These are phyloP conservation scores for Cutaneotrichosporon sp. DNA, from an alignment of 1,284 basidiomycete species.

Conservation along the genomic window DNA sequence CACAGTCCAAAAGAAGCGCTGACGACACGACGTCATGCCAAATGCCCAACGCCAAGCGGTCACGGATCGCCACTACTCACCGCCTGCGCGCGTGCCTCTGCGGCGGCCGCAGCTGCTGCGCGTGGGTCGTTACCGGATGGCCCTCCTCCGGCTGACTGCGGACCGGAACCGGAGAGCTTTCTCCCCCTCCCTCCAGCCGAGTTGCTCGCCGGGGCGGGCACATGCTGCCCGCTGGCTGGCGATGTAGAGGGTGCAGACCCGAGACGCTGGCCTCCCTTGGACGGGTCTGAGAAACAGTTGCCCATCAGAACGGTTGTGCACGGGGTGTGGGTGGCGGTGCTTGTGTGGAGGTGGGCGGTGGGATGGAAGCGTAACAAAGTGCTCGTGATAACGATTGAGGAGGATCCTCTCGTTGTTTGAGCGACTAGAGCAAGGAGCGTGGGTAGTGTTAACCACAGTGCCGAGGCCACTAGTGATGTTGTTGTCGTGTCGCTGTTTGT, in stretches of 20 bases:
- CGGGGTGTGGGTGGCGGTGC: neutral
- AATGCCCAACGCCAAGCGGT: neutral
- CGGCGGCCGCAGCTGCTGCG: constrained; percentile 44
- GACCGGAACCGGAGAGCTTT: constrained; percentile 19
- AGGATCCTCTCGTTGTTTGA: neutral
- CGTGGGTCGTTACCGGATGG: constrained; percentile 33
- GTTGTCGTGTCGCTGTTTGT: neutral
- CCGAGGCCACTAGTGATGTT: neutral
- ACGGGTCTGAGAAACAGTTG: constrained; percentile 53
- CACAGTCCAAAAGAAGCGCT: neutral
- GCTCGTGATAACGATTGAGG: neutral
- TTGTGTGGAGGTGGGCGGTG: neutral
- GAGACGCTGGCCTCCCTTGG: constrained; percentile 40
- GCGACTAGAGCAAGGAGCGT: neutral
- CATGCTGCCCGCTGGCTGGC: constrained; percentile 2
- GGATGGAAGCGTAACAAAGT: neutral
- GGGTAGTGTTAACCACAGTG: neutral
- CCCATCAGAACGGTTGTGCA: constrained; percentile 36
- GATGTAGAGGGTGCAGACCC: constrained; percentile 34
- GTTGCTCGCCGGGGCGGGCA: neutral
- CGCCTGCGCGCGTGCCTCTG: constrained; percentile 47
- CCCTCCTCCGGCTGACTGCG: constrained; percentile 29
- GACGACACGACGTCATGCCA: neutral
- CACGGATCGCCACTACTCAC: constrained; percentile 35
- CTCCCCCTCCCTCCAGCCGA: neutral